Conservation (phyloP, 352 stramenopile species). For the Saprolegnia diclina region DNA sequence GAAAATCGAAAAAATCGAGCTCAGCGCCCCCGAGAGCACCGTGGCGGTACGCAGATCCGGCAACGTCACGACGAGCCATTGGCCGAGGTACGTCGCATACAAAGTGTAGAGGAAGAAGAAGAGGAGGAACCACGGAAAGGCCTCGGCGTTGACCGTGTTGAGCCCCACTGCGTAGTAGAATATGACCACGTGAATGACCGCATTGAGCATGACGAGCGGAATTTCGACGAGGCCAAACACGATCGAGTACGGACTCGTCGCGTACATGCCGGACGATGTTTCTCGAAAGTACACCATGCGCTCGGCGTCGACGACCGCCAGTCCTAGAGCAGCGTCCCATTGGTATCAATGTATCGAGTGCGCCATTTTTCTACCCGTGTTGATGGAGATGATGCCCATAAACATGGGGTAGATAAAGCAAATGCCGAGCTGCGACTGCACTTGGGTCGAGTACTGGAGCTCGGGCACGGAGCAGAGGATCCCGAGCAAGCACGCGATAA, state of each 20-base stretch:
- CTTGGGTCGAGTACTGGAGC: conserved; percentile 1
- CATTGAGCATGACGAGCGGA: conserved; percentile 23
- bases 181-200: conserved; percentile 14
- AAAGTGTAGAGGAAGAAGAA: conserved; percentile 27
- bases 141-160: conserved; percentile 7
- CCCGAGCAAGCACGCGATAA: conserved; percentile 19
- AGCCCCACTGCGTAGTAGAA: conserved; percentile 27
- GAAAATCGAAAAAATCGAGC: conserved; percentile 28
- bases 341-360: conserved; percentile 1
- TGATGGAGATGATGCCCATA: conserved; percentile 23
- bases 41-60: conserved; percentile 17
- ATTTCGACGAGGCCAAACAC: conserved; percentile 26
- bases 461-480: conserved; percentile 8
- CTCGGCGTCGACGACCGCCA: conserved; percentile 25
- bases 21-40: conserved; percentile 11
- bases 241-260: conserved; percentile 20
- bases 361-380: conserved; percentile 6
- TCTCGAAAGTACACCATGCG: conserved; percentile 27
- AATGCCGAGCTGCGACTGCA: conserved; percentile 23
- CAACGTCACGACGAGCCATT: conserved; percentile 9
- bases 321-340: neutral
- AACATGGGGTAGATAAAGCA: conserved; percentile 24
- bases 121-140: conserved; percentile 23
- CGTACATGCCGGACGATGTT: conserved; percentile 23
- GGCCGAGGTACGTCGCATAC: conserved; percentile 26